These are phyloP conservation scores for Sporothrix curviconia DNA, from an alignment of 2,329 filamentous ascomycete species.

Conservation along the genomic window DNA sequence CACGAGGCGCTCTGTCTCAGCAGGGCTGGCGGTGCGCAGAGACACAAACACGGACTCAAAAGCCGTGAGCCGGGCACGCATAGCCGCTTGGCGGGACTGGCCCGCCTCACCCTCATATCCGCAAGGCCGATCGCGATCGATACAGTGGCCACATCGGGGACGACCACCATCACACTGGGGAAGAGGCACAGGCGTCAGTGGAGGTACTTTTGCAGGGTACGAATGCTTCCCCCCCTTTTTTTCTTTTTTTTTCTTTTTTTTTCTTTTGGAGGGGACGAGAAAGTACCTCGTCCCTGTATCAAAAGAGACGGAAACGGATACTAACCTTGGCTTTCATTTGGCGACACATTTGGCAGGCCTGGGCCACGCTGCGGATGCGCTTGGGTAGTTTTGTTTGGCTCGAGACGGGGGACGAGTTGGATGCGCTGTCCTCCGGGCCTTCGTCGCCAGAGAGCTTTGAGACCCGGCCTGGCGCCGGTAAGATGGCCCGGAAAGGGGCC, in stretches of 20 bases:
- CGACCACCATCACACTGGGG: conserved; percentile 28
- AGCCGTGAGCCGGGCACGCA: conserved; percentile 24
- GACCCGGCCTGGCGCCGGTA: conserved; percentile 13
- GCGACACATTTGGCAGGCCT: conserved; percentile 26
- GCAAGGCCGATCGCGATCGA: conserved; percentile 23
- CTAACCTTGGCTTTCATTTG: conserved; percentile 24
- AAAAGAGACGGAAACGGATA: neutral
- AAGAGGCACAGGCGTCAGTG: neutral
- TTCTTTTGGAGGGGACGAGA: no score
- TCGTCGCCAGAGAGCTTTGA: neutral
- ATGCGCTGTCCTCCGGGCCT: conserved; percentile 1
- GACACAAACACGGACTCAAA: conserved; percentile 25
- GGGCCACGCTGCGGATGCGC: conserved; percentile 22
- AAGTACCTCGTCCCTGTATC: no score
- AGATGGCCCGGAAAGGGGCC: conserved; percentile 15
- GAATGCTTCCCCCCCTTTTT: no score
- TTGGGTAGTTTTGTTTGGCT: conserved; percentile 10
- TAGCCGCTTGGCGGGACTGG: conserved; percentile 27
- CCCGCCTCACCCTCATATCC: conserved; percentile 28
- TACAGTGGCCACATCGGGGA: conserved; percentile 27
- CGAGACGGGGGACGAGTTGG: neutral
- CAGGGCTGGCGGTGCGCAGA: conserved; percentile 20
- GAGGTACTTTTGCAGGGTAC: neutral
- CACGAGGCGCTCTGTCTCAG: conserved; percentile 24
- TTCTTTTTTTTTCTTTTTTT: no score